Percentiles rank a stretch among this genome's conserved stretches.
Evolutionary conservation across 108 stramenopile genomes (phyloP).

Genomic region (Seminavis robusta): DNA sequence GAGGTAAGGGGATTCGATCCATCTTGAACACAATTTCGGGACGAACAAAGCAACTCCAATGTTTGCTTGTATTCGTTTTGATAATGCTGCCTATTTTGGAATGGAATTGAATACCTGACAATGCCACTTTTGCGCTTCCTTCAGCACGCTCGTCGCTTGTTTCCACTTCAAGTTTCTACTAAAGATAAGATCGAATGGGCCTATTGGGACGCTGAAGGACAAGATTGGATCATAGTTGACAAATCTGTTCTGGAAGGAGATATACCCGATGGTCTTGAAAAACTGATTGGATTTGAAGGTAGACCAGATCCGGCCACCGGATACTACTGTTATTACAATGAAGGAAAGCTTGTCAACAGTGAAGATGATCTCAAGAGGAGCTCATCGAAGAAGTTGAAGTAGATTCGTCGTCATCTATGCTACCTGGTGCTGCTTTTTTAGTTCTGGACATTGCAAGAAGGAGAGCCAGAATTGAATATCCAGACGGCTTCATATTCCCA

Average conservation of each 20-base stretch:
- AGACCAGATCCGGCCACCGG: constrained; percentile 18
- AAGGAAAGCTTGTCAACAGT: constrained; percentile 1
- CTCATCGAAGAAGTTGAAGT: constrained; percentile 1
- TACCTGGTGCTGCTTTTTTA: too few relatives aligned
- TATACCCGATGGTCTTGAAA: constrained; percentile 53
- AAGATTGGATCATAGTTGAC: constrained; percentile 57
- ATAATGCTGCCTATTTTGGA: too few relatives aligned
- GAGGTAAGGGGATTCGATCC: too few relatives aligned
- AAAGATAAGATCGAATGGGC: constrained; percentile 71
- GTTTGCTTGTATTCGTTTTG: too few relatives aligned
- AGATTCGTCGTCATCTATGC: too few relatives aligned
- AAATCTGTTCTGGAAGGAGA: constrained; percentile 31
- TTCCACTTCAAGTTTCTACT: constrained; percentile 57
- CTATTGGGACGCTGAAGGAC: constrained; percentile 20
- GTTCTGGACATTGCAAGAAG: too few relatives aligned
- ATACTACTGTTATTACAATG: constrained; percentile 17
- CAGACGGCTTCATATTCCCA: too few relatives aligned
- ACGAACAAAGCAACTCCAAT: too few relatives aligned
- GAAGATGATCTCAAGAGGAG: not conserved
- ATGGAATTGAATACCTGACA: too few relatives aligned
- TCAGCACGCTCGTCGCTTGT: constrained; percentile 65
- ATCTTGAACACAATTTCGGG: too few relatives aligned
- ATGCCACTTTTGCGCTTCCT: not conserved
- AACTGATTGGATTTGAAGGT: constrained; percentile 82
- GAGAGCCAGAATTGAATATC: too few relatives aligned